These are phyloP conservation scores for Microstegium vimineum DNA, from an alignment of 176 grass and related monocot species.

Conservation along the genomic window DNA sequence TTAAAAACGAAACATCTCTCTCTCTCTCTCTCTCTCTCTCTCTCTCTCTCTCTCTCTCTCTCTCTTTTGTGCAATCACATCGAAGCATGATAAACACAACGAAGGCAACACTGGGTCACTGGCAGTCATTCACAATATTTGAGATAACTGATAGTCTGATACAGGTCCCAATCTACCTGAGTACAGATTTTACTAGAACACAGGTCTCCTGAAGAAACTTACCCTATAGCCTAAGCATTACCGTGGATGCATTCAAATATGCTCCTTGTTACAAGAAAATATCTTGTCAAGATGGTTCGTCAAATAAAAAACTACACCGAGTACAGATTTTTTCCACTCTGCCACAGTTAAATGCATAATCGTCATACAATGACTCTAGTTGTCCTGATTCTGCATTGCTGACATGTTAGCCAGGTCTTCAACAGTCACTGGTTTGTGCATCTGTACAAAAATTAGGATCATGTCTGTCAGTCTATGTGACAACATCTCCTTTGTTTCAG, in stretches of 20 bases:
- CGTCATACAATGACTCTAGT: background rate
- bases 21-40: too few relatives aligned
- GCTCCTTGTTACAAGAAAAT: conserved; percentile 12
- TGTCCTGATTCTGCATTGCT: conserved; percentile 37
- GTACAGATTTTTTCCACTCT: background rate
- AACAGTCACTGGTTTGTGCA: conserved; percentile 72
- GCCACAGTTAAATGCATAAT: background rate
- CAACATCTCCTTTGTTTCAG: background rate
- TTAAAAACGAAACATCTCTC: background rate
- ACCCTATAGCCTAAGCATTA: background rate
- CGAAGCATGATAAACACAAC: background rate
- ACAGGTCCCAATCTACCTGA: background rate
- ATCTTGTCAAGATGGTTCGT: background rate
- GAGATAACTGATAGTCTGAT: background rate
- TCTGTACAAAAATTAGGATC: conserved; percentile 48
- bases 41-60: too few relatives aligned
- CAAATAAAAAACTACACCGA: background rate
- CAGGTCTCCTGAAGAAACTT: too few relatives aligned
- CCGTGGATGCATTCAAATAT: background rate
- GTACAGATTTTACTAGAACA: background rate
- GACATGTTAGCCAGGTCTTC: conserved; percentile 61
- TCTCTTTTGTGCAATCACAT: background rate
- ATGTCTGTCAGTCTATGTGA: background rate
- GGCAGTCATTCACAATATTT: background rate
- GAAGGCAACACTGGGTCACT: background rate